These are phyloP conservation scores for Macrophomina phaseolina DNA, from an alignment of 2,329 filamentous ascomycete genomes.

Conservation along the genomic window DNA sequence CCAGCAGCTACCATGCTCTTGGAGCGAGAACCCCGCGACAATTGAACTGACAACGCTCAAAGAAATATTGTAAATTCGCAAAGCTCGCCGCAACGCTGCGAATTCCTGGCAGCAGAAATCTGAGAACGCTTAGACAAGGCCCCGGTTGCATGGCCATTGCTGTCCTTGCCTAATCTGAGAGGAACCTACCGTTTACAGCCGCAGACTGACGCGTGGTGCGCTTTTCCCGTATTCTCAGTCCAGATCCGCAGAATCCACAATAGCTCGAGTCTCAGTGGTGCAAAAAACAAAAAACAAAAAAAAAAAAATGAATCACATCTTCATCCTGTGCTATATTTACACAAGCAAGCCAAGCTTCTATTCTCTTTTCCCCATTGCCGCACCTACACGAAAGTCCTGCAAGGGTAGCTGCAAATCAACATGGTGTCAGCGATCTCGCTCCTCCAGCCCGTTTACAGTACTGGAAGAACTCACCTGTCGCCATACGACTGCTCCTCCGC, in stretches of 20 bases:
- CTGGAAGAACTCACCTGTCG: constrained; percentile 41
- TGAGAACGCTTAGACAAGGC: too few species aligned
- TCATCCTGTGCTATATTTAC: constrained; percentile 16
- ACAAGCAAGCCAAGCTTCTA: constrained; percentile 7
- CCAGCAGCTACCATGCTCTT: background rate
- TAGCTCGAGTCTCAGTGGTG: background rate
- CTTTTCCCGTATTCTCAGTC: too few species aligned
- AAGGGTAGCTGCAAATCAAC: constrained; percentile 47
- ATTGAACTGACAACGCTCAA: too few species aligned
- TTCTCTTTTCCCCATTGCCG: constrained; percentile 4
- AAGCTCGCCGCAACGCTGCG: too few species aligned
- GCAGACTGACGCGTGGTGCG: too few species aligned
- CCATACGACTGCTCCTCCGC: constrained; percentile 70
- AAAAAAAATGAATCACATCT: background rate
- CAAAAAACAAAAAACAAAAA: background rate
- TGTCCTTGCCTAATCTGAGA: too few species aligned
- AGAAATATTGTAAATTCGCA: too few species aligned
- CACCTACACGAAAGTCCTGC: constrained; percentile 47
- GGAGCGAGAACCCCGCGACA: background rate
- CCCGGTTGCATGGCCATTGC: too few species aligned
- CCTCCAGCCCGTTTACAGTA: background rate
- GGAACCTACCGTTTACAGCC: too few species aligned
- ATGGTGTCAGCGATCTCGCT: constrained; percentile 31
- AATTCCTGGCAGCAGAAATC: too few species aligned
- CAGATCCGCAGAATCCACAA: background rate